Base-by-base conservation (phyloP, 768 basidiomycete species). In the Kwoniella sp. region DNA sequence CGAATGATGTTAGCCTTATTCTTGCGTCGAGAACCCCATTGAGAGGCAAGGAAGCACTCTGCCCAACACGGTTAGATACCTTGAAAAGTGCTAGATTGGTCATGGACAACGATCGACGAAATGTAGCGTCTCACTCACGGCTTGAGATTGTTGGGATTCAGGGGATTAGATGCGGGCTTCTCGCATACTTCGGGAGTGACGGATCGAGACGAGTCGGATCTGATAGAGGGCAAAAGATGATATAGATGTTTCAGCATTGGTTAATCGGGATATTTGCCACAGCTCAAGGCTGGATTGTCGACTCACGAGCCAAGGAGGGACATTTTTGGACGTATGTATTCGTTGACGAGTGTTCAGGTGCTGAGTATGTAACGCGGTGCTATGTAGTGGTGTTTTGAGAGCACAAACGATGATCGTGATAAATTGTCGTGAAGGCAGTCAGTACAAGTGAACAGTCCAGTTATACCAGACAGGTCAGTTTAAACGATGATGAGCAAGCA, bases 131-230 rank as follows among this genome's bases (percentile, higher is more conserved):
- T 22, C 26, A 83, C 92, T 65, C 79, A 96, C 95, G 95, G 90
- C 80, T 98, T 99, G 58, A 96, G 82, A n/a, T 93, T 93, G 74
- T 93, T 75, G 0, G 95, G 95, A 79, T 98, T 98, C 62, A 94
- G 81, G 9, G 92, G 93, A 78, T 96, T 96, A 37, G 80, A 64
- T 15, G 67, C 65, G 41, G 41, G 41, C 20, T 77, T 75, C 28
- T 61, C 2, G 70, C 55, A 54, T 13, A 59, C 54, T 8, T 73
- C 66, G 1, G 72, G 69, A 11, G 68, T 67, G n/a, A 57, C 25
- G 12, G 70, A 60, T 37, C 68, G 48, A 23, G 70, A 69, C n/a
- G 67, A 53, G 15, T 57, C 61, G 50, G 67, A 61, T 11, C 55
- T 31, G 23, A 51, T 48, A 17, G 28, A 25, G 23, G 15, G 41